These are phyloP conservation scores for Bondarzewia mesenterica DNA, from an alignment of 1,284 basidiomycete species.

Conservation along the genomic window DNA sequence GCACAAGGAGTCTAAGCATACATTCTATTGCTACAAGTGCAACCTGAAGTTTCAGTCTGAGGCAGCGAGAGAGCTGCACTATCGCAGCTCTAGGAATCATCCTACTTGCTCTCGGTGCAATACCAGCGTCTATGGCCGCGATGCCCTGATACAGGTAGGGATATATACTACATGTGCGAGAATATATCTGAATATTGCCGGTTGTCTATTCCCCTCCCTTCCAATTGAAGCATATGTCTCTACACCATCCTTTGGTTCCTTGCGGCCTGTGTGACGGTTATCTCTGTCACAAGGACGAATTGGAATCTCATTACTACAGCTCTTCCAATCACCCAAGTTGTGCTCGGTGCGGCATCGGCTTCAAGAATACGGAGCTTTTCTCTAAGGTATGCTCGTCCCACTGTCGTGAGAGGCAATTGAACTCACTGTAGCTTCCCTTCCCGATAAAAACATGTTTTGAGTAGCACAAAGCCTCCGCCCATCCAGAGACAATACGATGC, in stretches of 20 bases:
- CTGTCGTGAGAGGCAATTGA: too few relatives aligned
- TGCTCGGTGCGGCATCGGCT: neutral
- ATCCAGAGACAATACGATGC: too few relatives aligned
- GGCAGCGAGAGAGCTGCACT: neutral
- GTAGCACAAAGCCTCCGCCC: too few relatives aligned
- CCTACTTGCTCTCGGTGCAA: neutral
- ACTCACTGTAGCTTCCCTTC: too few relatives aligned
- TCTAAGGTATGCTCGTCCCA: neutral
- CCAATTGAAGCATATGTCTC: neutral
- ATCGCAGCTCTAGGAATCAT: neutral
- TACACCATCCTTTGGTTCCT: neutral
- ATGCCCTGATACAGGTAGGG: neutral
- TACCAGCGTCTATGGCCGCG: neutral
- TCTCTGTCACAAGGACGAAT: neutral
- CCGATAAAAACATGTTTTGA: too few relatives aligned
- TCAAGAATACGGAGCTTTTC: neutral
- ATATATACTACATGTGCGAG: neutral
- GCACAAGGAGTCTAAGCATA: slow-evolving; percentile 3
- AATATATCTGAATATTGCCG: too few relatives aligned
- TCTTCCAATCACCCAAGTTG: slow-evolving; percentile 4
- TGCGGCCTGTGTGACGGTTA: neutral
- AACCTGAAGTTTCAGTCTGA: neutral
- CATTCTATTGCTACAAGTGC: neutral
- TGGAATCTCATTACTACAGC: neutral
- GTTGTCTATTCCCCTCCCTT: too few relatives aligned